Evolutionary conservation across 2,329 filamentous ascomycete genomes (phyloP).

Genomic region (Stromatinia cepivora): DNA sequence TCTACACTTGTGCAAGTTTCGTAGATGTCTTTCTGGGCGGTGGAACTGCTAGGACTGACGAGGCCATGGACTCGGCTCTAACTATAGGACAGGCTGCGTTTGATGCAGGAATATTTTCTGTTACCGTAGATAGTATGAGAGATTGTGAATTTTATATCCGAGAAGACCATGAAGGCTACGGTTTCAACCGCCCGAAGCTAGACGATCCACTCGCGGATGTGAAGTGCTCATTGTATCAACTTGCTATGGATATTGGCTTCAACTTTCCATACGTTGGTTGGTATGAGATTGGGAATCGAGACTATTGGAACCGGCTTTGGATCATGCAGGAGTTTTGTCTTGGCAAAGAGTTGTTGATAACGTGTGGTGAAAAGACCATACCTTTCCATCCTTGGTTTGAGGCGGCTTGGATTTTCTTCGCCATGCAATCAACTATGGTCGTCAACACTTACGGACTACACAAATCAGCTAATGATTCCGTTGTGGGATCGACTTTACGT

Average conservation of each 20-base stretch:
- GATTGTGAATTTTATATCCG: conserved; percentile 9
- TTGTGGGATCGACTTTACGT: neutral
- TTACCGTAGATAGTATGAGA: conserved; percentile 9
- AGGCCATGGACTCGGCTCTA: conserved; percentile 17
- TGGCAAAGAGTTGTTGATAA: conserved; percentile 19
- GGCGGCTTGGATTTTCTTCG: conserved; percentile 17
- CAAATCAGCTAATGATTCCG: neutral
- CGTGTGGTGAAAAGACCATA: conserved; percentile 14
- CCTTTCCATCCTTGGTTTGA: conserved; percentile 14
- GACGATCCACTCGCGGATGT: conserved; percentile 1
- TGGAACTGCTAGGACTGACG: conserved; percentile 21
- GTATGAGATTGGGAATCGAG: conserved; percentile 10
- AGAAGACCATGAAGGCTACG: conserved; percentile 3
- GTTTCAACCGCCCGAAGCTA: conserved; percentile 8
- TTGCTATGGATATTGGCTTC: conserved; percentile 13
- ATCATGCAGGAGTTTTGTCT: conserved; percentile 27
- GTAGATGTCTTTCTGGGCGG: conserved; percentile 25
- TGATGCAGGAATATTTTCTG: conserved; percentile 16
- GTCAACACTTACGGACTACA: neutral
- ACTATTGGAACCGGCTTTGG: conserved; percentile 26
- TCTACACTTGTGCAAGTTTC: conserved; percentile 22
- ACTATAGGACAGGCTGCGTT: conserved; percentile 19
- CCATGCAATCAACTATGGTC: conserved; percentile 8
- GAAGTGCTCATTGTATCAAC: conserved; percentile 12
- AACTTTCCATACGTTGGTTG: conserved; percentile 18